A percentile compares a stretch with the other conserved stretches of the same genome.
phyloP scores from a whole-genome alignment of 768 basidiomycete genomes.

The Lactifluus pinguis region DNA sequence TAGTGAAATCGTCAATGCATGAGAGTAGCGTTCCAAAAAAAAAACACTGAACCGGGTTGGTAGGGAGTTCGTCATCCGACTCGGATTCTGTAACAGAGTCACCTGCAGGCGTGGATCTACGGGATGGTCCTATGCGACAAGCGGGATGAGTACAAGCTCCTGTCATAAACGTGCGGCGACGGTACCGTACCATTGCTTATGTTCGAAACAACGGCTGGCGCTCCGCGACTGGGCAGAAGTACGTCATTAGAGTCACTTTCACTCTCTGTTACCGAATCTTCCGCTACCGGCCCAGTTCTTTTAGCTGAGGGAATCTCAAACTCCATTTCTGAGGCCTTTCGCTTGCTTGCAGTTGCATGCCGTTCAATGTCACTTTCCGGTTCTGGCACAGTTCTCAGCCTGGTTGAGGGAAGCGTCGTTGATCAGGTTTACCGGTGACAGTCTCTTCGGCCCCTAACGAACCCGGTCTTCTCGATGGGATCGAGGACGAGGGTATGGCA shows the following conservation, averaged over 20 bases:
- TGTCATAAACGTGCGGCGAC: neutral
- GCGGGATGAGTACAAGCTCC: neutral
- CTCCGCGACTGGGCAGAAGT: neutral
- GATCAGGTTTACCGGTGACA: constrained; percentile 10
- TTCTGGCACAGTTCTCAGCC: constrained; percentile 19
- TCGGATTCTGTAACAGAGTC: constrained; percentile 43
- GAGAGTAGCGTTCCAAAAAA: neutral
- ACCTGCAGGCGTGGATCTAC: constrained; percentile 17
- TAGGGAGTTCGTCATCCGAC: constrained; percentile 24
- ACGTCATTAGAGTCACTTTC: constrained; percentile 6
- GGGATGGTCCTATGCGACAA: constrained; percentile 2
- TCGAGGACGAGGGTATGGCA: neutral
- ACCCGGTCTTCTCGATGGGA: neutral
- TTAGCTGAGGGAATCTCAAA: constrained; percentile 9
- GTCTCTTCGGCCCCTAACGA: neutral
- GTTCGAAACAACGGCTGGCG: neutral
- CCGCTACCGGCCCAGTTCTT: neutral
- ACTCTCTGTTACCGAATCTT: constrained; percentile 11
- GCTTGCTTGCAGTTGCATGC: neutral
- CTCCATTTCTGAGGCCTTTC: constrained; percentile 8
- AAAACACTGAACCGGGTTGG: constrained; percentile 4
- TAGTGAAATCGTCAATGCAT: neutral
- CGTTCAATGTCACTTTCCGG: constrained; percentile 23
- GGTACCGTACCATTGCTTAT: neutral
- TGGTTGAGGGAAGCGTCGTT: neutral